Evolutionary conservation across 2,329 filamentous ascomycete species (phyloP), one percentile per base, ranked within the genome.

Genomic region (Clonostachys solani): DNA sequence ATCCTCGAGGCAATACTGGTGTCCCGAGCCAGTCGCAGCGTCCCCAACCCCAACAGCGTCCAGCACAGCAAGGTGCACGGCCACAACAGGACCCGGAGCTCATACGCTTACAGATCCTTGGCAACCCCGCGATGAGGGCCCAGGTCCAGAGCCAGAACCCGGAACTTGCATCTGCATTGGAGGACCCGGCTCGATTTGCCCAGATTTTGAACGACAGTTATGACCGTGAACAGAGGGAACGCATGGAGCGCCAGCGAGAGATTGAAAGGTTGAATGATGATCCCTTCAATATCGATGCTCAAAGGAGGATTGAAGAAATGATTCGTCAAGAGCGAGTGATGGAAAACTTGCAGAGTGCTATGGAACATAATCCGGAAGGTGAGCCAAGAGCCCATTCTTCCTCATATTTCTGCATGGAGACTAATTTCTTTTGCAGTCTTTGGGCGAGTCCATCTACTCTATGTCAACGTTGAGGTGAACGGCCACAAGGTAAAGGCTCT

Each of bases 281-380:
- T 60, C 92, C 92, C 1, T 96, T 97, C 69, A 92, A 99, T 62
- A 73, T 90, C 23, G 92, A 96, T 54, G 89, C 92, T 9, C 94
- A 99, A 69, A 79, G 79, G 42, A 89, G 86, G 70, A 99, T 99
- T 52, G 92, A 94, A 62, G 94, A 99, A 70, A 95, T 97, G 68
- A 99, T 99, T 61, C 85, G 94, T 47, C 89, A 96, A 68, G 89
- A 97, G 69, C 80, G 86, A 15, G 92, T 99, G 42, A 91, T 92
- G 67, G 91, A 96, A 70, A 99, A 99, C 61, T 68, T 97, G 50
- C 91, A 97, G 62, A 94, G 92, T 68, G 94, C 94, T 40, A 92
- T 96, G 79, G 92, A 97, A 69, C 86, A 97, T 68, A 96, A 95
- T 60, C 94, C 94, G 1, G 94, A 97, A 80, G 92, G 92, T 95